phyloP scores from a whole-genome alignment of 2,329 filamentous ascomycete species.

The Purpureocillium takamizusanense region DNA sequence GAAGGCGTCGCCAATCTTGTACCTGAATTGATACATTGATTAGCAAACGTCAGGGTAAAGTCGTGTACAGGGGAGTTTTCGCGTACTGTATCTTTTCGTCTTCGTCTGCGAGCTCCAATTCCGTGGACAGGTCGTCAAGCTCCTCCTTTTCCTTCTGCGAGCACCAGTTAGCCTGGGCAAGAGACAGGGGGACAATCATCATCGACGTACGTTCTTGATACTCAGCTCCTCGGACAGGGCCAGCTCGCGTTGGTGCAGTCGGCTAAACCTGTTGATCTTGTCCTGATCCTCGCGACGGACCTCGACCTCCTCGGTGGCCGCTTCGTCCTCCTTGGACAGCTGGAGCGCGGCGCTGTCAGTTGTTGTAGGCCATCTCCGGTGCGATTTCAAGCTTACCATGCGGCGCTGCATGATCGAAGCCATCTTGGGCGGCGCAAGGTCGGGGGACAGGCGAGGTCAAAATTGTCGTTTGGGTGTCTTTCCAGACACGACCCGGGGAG shows the following conservation, averaged over 20 bases:
- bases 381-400: conserved; percentile 37
- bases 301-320: conserved; percentile 73
- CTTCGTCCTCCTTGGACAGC: conserved; percentile 93
- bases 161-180: conserved; percentile 10
- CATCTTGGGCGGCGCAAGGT: conserved; percentile 16
- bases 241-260: conserved; percentile 80
- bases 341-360: conserved; percentile 27
- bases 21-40: conserved; percentile 43
- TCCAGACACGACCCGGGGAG: too few species aligned
- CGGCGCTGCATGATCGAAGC: conserved; percentile 46
- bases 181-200: too few species aligned
- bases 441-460: conserved; percentile 5
- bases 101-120: conserved; percentile 91
- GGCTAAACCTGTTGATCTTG: conserved; percentile 97
- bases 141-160: conserved; percentile 95
- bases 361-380: not conserved
- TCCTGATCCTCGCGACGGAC: conserved; percentile 96
- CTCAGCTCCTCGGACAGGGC: conserved; percentile 72
- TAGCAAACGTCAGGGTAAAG: conserved; percentile 1
- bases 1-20: conserved; percentile 95
- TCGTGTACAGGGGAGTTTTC: not conserved
- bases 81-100: conserved; percentile 85
- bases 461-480: not conserved
- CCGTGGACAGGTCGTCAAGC: conserved; percentile 81
- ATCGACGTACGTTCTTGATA: conserved; percentile 56